These are phyloP conservation scores for Naegleria lovaniensis DNA, from an alignment of 208 protist species.

Conservation along the genomic window DNA sequence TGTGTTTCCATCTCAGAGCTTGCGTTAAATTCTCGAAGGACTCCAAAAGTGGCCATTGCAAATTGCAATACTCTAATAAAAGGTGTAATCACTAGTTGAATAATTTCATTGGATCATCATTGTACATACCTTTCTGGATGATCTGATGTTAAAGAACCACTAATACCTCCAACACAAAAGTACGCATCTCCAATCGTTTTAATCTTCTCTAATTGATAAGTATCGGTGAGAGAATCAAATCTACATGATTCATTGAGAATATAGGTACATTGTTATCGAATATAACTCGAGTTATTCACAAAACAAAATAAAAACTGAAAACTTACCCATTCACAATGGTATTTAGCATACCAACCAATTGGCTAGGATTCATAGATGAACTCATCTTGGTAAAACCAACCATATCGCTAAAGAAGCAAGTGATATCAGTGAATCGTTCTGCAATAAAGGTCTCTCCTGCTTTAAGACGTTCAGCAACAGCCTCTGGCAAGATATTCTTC, in stretches of 20 bases:
- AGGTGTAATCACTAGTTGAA: too few relatives aligned
- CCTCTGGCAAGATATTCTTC: background rate
- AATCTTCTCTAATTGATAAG: constrained; percentile 25
- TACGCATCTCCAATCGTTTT: constrained; percentile 37
- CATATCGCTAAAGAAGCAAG: background rate
- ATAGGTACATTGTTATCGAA: too few relatives aligned
- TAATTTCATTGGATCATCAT: background rate
- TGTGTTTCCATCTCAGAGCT: background rate
- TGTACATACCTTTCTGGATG: background rate
- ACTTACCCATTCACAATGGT: background rate
- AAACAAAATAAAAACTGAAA: too few relatives aligned
- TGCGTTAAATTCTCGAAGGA: background rate
- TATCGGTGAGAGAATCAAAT: constrained; percentile 11
- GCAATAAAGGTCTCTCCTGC: background rate
- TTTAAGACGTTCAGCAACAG: background rate
- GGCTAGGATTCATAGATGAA: constrained; percentile 29
- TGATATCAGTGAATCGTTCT: background rate
- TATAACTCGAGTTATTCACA: too few relatives aligned
- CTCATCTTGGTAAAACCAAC: constrained; percentile 45
- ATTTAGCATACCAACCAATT: background rate
- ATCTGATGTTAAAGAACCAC: background rate
- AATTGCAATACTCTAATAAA: background rate
- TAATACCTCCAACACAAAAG: constrained; percentile 11
- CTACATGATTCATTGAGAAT: too few relatives aligned
- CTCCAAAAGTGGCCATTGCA: background rate